phyloP scores from a whole-genome alignment of 768 basidiomycete genomes.

The Exsudoporus frostii region DNA sequence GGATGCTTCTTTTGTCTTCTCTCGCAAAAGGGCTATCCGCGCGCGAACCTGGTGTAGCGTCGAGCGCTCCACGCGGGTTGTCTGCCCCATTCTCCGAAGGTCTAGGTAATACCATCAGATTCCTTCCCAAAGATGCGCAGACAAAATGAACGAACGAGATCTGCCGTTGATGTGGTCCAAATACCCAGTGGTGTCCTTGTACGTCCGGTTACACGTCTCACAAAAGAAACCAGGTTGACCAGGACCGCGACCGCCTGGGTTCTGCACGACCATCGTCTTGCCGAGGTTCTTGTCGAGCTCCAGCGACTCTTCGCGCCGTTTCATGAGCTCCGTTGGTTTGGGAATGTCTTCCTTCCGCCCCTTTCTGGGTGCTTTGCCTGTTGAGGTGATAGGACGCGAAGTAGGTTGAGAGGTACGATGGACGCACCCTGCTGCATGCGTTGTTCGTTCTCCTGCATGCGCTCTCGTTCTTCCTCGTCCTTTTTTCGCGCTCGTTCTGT shows the following conservation, averaged over 20 bases:
- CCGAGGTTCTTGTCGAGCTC: slow-evolving; percentile 93
- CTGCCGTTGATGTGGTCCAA: slow-evolving; percentile 95
- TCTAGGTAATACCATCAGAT: slow-evolving; percentile 46
- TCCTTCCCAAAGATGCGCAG: neutral
- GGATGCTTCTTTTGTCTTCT: slow-evolving; percentile 80
- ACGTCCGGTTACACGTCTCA: slow-evolving; percentile 84
- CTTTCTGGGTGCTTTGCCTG: slow-evolving; percentile 81
- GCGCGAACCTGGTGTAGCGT: slow-evolving; percentile 91
- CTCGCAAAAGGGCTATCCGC: slow-evolving; percentile 83
- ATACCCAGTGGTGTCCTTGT: slow-evolving; percentile 93
- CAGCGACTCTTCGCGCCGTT: slow-evolving; percentile 78
- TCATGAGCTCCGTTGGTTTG: slow-evolving; percentile 91
- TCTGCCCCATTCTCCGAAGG: slow-evolving; percentile 91
- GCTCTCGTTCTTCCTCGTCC: slow-evolving; percentile 74
- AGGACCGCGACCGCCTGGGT: slow-evolving; percentile 75
- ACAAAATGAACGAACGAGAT: slow-evolving; percentile 61
- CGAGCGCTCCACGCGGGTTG: slow-evolving; percentile 85
- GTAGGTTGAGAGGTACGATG: neutral
- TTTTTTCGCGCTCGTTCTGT: slow-evolving; percentile 79
- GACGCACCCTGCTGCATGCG: slow-evolving; percentile 76
- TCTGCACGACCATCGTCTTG: slow-evolving; percentile 94
- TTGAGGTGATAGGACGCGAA: neutral
- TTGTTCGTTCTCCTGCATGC: slow-evolving; percentile 85
- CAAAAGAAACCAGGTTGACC: slow-evolving; percentile 95
- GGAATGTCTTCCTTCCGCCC: slow-evolving; percentile 71